Percentiles rank a stretch among this genome's conserved stretches.
Conservation (phyloP, 1,139 yeast species). For the Candida labiduridarum region DNA sequence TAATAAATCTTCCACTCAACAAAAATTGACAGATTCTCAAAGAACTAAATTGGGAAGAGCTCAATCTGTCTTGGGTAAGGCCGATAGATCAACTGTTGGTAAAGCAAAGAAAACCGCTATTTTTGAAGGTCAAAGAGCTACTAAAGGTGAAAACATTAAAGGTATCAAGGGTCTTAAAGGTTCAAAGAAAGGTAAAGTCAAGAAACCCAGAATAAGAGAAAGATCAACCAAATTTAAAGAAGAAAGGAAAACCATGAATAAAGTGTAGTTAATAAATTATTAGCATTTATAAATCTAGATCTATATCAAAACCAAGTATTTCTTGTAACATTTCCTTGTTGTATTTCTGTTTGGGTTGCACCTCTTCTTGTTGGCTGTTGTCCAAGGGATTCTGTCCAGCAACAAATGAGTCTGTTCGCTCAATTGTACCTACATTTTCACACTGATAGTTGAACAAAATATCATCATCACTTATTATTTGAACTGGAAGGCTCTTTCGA, state of each 20-base stretch:
- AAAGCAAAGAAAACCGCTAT: constrained; percentile 36
- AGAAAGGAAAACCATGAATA: constrained; percentile 29
- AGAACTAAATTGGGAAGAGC: constrained; percentile 84
- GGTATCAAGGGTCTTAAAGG: constrained; percentile 56
- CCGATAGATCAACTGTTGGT: constrained; percentile 73
- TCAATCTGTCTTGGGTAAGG: constrained; percentile 70
- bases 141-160: constrained; percentile 61
- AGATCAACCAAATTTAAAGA: constrained; percentile 62
- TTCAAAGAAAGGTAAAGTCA: constrained; percentile 40
- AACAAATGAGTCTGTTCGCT: neutral
- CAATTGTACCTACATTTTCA: neutral
- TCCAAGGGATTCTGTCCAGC: no score
- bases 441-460: neutral
- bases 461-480: neutral
- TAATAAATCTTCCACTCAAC: constrained; percentile 20
- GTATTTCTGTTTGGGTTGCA: neutral
- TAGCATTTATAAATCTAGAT: constrained; percentile 9
- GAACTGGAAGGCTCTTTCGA: neutral
- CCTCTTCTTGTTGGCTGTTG: neutral
- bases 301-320: constrained; percentile 12
- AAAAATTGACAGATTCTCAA: constrained; percentile 58
- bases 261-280: constrained; percentile 15
- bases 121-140: constrained; percentile 82
- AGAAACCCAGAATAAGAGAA: constrained; percentile 69
- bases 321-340: constrained; percentile 9